Evolutionary conservation across 441 rosid genomes (phyloP), one percentile per base, ranked within the genome.

Genomic region (Euphorbia corollata): DNA sequence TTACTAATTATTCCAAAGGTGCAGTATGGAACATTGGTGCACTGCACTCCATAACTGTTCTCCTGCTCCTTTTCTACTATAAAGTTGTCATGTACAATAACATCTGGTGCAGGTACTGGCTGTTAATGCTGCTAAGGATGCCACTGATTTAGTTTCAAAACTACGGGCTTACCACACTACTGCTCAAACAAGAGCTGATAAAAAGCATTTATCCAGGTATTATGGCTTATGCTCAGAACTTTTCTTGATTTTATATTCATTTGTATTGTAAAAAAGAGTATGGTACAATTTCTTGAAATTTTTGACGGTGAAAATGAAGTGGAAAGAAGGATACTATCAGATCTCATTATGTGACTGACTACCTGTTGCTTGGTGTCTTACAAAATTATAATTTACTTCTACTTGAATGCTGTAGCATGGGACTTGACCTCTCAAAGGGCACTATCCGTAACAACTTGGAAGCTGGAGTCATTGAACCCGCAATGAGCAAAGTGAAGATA

Each of bases 401-500:
- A 11, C 50, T 57, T 19, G 20, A 51, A 51, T 73, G 51, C 63
- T 82, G 85, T 87, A 95, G 97, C 83, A 90, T 91, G 98, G 97
- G 99, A 61, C 81, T 94, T 54, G 98, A 94, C 72, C 97, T 94
- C 43, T 69, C 74, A 56, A 94, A 90, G 58, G 99, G 98, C 18
- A 78, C 83, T 0, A 69, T 88, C 71, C 91, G 98, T 20, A 53
- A 53, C 13, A 53, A 19, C 13, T 4, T 19, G 19, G 59, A 54
- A 54, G 59, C 65, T 62, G 54, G 65, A 43, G 65, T 62, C 34
- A 89, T 94, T 24, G 99, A 95, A 70, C 98, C 99, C 6, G 98
- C 98, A 38, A 95, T 95, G 99, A 95, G 99, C 92, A 95, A 95
- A 90, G 98, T 95, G 73, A 95, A 95, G 85, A 95, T 95, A 61